Conservation (phyloP, 2,329 filamentous ascomycete genomes). For the Zymoseptoria crescenta region DNA sequence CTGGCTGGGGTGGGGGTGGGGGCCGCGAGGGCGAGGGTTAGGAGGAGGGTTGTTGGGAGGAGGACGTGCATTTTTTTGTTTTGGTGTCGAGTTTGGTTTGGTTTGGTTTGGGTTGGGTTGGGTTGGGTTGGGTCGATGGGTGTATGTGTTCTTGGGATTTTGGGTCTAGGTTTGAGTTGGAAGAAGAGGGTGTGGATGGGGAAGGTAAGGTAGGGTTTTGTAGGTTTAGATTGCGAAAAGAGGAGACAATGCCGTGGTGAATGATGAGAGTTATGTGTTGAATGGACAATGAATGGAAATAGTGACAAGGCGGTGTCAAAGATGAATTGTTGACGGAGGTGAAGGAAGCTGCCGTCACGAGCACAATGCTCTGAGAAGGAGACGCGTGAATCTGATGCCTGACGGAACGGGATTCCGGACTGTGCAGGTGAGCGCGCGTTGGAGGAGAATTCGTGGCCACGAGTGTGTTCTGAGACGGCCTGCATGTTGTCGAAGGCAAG, state of each 20-base stretch:
- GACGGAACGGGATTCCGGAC: not conserved
- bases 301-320: not conserved
- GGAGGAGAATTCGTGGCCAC: too few relatives aligned
- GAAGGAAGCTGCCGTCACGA: not conserved
- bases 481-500: too few relatives aligned
- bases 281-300: not conserved
- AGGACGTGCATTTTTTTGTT: not conserved
- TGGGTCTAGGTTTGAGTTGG: not conserved
- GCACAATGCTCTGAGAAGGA: not conserved
- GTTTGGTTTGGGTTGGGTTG: not conserved
- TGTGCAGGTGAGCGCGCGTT: too few relatives aligned
- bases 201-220: not conserved
- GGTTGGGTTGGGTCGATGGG: not conserved
- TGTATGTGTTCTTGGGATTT: not conserved
- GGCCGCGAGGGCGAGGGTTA: conserved; percentile 2
- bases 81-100: not conserved
- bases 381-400: not conserved
- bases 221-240: not conserved
- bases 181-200: not conserved
- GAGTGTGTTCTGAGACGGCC: too few relatives aligned
- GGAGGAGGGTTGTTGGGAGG: conserved; percentile 2
- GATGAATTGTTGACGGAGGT: not conserved
- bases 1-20: not conserved
- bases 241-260: not conserved
- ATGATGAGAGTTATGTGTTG: not conserved